Evolutionary conservation across 2,329 filamentous ascomycete species (phyloP), one percentile per base, ranked within the genome.

Genomic region (Botrytis squamosa): DNA sequence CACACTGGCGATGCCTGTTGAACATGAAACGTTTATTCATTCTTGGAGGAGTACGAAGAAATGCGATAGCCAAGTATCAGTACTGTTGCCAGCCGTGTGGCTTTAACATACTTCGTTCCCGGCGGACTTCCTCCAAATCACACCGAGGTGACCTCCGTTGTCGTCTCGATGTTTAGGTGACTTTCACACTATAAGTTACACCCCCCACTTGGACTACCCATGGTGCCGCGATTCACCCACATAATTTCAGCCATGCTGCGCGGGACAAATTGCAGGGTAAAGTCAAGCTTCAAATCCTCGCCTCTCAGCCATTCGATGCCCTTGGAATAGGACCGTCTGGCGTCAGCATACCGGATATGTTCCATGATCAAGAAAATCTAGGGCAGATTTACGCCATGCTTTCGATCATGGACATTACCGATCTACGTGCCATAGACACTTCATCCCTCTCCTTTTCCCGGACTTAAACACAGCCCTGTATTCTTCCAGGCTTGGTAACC

Each of bases 141-240:
- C 65, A 68, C 65, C 65, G 49, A 68, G 65, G 65, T 22, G 52
- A n/a, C 36, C 36, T 68, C 65, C 49, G 25, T 68, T 42, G 65
- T 68, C 65, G 65, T 68, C 49, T 55, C 36, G 49, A 68, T 42
- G 36, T 57, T 29, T 55, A 29, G 46, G 40, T 55, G 46, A 55
- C 65, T 67, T 67, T 55, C 46, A 40, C 46, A 29, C 36, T 52
- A 52, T 67, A 36, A 52, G 65, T 55, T 55, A 40, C 65, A 67
- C 33, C 33, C 33, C 65, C 65, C 65, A 55, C 65, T 68, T 33
- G 16, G 25, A 57, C 65, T n/a, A 42, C 25, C 49, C 65, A 67
- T 67, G 64, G 62, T 64, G 60, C 44, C 64, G 64, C 44, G 65
- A 67, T 67, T 67, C 65, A 67, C 36, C 65, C 65, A 67, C 65